Conservation (phyloP, 129 eudicot species). For the Apium graveolens region DNA sequence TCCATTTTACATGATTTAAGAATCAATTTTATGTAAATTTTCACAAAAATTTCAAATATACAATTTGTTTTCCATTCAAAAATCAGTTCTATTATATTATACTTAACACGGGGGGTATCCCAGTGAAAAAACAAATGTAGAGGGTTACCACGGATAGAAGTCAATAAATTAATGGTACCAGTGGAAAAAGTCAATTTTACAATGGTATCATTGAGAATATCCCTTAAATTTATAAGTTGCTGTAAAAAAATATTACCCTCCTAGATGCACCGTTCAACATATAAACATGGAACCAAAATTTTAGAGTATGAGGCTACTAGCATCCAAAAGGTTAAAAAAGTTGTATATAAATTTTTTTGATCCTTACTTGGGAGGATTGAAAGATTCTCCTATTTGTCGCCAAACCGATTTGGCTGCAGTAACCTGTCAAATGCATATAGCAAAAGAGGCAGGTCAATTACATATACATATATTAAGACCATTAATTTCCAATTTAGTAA, state of each 20-base stretch:
- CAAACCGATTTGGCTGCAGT: constrained; percentile 68
- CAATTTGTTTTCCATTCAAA: too few relatives aligned
- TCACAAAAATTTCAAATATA: too few relatives aligned
- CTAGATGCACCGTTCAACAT: not conserved
- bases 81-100: too few relatives aligned
- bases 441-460: not conserved
- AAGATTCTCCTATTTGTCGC: constrained; percentile 96
- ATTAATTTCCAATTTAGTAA: not conserved
- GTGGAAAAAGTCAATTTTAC: too few relatives aligned
- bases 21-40: too few relatives aligned
- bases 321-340: not conserved
- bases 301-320: not conserved
- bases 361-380: constrained; percentile 92
- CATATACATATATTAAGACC: not conserved
- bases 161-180: too few relatives aligned
- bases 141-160: too few relatives aligned
- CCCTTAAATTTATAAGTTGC: not conserved
- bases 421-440: constrained; percentile 34
- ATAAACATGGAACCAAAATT: not conserved
- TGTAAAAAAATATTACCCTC: not conserved
- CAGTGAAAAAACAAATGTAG: too few relatives aligned
- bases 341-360: not conserved
- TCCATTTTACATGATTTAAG: too few relatives aligned
- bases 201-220: too few relatives aligned
- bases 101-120: too few relatives aligned